Percentiles rank a stretch among this genome's conserved stretches.
phyloP scores from a whole-genome alignment of 139 green algal species.

The Coelastrella sp. region DNA sequence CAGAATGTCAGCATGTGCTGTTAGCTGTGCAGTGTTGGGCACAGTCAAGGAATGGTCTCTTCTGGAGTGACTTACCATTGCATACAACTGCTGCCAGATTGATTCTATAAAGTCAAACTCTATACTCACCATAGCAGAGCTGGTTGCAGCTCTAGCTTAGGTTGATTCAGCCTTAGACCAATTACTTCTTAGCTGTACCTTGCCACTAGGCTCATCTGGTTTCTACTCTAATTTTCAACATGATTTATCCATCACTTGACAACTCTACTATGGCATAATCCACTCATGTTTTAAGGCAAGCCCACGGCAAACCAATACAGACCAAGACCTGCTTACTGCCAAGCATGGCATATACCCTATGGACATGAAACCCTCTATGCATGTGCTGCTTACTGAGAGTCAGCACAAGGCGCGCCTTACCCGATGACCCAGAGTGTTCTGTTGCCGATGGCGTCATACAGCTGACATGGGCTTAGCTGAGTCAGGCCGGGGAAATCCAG shows the following conservation, averaged over 20 bases:
- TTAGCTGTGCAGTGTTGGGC: neutral
- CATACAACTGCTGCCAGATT: too few species aligned
- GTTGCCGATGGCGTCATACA: slow-evolving; percentile 1
- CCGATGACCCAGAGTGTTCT: slow-evolving; percentile 38
- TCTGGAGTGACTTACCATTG: too few species aligned
- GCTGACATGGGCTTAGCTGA: neutral
- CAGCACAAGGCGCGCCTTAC: neutral
- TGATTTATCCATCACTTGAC: too few species aligned
- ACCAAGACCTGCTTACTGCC: neutral
- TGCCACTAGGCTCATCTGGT: too few species aligned
- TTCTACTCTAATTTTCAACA: too few species aligned
- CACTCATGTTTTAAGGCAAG: neutral
- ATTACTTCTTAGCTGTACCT: too few species aligned
- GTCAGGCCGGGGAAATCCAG: neutral
- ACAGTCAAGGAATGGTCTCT: too few species aligned
- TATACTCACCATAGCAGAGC: too few species aligned
- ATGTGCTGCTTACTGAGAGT: neutral
- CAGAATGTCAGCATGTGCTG: neutral
- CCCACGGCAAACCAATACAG: neutral
- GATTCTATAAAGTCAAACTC: too few species aligned
- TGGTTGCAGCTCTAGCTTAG: too few species aligned
- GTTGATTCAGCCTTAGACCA: too few species aligned
- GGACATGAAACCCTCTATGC: neutral
- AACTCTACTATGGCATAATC: neutral
- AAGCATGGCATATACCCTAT: neutral